These are phyloP conservation scores for Salisapilia sapeloensis DNA, from an alignment of 352 stramenopile genomes.

Conservation along the genomic window DNA sequence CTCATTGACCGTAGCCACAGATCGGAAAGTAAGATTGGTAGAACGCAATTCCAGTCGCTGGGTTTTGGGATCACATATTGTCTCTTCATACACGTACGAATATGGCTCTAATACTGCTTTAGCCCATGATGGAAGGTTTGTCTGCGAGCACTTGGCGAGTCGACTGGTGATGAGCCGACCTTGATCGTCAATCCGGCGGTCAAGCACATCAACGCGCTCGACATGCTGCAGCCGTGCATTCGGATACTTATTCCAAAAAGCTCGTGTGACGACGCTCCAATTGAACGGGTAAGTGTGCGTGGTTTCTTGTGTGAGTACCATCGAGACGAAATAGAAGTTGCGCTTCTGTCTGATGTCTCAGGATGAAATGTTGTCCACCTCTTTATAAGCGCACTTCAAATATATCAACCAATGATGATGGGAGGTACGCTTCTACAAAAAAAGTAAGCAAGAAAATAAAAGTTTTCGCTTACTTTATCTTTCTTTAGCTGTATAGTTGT, in stretches of 20 bases:
- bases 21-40: conserved; percentile 68
- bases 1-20: conserved; percentile 63
- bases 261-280: conserved; percentile 71
- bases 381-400: too few relatives aligned
- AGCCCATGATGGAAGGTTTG: conserved; percentile 59
- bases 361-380: too few relatives aligned
- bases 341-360: too few relatives aligned
- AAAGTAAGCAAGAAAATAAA: too few relatives aligned
- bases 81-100: conserved; percentile 74
- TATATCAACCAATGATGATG: too few relatives aligned
- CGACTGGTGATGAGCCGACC: conserved; percentile 47
- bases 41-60: conserved; percentile 63
- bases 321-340: too few relatives aligned
- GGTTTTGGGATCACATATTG: conserved; percentile 38
- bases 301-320: conserved; percentile 68
- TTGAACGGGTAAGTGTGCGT: conserved; percentile 62
- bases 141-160: conserved; percentile 58
- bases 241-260: conserved; percentile 84
- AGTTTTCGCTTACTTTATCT: too few relatives aligned
- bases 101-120: conserved; percentile 38
- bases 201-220: conserved; percentile 69
- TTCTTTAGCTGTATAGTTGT: too few relatives aligned
- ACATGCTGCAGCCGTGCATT: conserved; percentile 62
- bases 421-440: too few relatives aligned
- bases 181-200: conserved; percentile 43